These are phyloP conservation scores for Geotrichum phurueaensis DNA, from an alignment of 1,139 yeast genomes.

Conservation along the genomic window DNA sequence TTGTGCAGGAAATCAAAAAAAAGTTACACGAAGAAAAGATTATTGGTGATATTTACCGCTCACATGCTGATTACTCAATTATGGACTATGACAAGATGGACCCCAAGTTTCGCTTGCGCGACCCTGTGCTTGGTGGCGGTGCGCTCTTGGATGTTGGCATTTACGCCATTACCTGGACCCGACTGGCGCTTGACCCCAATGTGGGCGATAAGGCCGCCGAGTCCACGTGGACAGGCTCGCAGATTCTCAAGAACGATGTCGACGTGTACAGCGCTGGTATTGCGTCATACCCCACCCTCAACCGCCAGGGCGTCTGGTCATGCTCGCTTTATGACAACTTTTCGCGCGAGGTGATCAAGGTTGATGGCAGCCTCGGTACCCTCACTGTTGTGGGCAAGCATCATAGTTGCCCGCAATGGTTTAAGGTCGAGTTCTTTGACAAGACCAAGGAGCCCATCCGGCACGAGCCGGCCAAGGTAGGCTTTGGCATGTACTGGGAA, in stretches of 20 bases:
- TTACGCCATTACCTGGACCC: constrained; percentile 46
- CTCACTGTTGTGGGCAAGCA: constrained; percentile 29
- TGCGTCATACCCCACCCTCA: constrained; percentile 29
- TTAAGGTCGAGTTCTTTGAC: constrained; percentile 21
- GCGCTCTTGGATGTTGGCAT: constrained; percentile 57
- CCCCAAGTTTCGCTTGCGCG: constrained; percentile 35
- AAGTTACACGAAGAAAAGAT: constrained; percentile 42
- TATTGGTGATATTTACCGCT: constrained; percentile 45
- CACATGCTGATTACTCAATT: constrained; percentile 37
- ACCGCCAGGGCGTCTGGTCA: constrained; percentile 31
- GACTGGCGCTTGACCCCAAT: constrained; percentile 30
- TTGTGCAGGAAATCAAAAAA: constrained; percentile 39
- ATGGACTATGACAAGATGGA: constrained; percentile 32
- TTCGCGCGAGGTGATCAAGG: constrained; percentile 24
- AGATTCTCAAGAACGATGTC: constrained; percentile 27
- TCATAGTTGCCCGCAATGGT: constrained; percentile 30
- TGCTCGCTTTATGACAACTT: constrained; percentile 28
- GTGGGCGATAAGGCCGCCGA: constrained; percentile 29
- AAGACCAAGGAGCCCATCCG: constrained; percentile 17
- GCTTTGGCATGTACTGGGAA: constrained; percentile 47
- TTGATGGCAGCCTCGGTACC: constrained; percentile 35
- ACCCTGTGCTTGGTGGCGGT: constrained; percentile 53
- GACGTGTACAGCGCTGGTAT: constrained; percentile 30
- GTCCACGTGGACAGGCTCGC: constrained; percentile 21
- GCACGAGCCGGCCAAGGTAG: constrained; percentile 25